Evolutionary conservation across 345 rosid species (phyloP), one percentile per base, ranked within the genome.

Genomic region (rapeseed (Brassica napus)): DNA sequence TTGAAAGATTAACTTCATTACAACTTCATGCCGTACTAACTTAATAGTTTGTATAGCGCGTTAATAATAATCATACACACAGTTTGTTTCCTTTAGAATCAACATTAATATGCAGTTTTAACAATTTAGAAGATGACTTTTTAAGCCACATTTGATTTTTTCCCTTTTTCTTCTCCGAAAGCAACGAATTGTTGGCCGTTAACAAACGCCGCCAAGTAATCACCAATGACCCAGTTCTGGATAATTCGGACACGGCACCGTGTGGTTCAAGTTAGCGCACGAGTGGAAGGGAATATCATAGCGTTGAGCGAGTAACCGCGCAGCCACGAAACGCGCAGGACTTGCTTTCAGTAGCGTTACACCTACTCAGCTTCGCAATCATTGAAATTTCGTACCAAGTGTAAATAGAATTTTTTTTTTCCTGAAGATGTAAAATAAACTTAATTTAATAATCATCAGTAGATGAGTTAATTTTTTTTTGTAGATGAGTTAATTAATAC

Each of bases 171-270:
- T 73, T 65, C 57, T 72, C 73, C 63, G 77, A 66, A 79, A 74
- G 78, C 75, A 79, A 73, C 78, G 61, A 71, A 54, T 2, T 1
- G 64, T 32, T 35, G 64, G 65, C 74, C 82, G 78, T 79, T 68
- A 49, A 49, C 37, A 67, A 49, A 79, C 75, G 75, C 59, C 75
- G 59, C 75, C 82, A 79, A 78, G 78, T 60, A 79, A 74, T 10
- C 24, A 60, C 49, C 24, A 70, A 71, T 2, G 77, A 78, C 15
- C 12, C 42, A 77, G 71, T 77, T 39, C 11, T 71, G 66, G 49
- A 71, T 64, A 24, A 54, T 49, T 14, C 16, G 57, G 57, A 49
- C 57, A 49, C 57, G 57, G 57, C 57, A 49, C 57, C 57, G 57
- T 49, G 2, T 49, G 57, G 6, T n/a, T 14, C 18, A 49, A 49